Evolutionary conservation across 2,329 filamentous ascomycete genomes (phyloP), one percentile per base, ranked within the genome.

Genomic region (Microsporum ferrugineum): DNA sequence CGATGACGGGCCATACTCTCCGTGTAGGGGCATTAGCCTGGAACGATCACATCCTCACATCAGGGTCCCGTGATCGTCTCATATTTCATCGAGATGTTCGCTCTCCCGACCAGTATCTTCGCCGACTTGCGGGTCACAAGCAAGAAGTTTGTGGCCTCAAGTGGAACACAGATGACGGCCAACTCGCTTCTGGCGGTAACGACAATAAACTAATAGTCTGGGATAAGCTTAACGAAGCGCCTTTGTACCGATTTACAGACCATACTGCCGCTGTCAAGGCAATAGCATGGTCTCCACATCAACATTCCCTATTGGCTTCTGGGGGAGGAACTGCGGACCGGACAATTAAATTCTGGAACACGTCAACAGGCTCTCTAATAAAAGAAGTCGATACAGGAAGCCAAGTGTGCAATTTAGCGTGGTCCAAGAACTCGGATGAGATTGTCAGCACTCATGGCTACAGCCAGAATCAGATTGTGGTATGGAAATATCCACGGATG

Each of bases 401-500:
- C 69, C 94, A 99, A 74, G 94, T 99, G n/a, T 99, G 94, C 77
- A 99, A 99, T 71, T 80, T 99, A 49, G 89, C 91, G 2, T 99
- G 95, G 91, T 94, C 88, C 17, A 95, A 95, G 71, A 96, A 96
- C 73, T 96, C 90, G 5, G 96, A 96, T 72, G 94, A 99, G 74
- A 91, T 99, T 62, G 92, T 99, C 60, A 92, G 88, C 58, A 99
- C 94, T 0, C 94, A 99, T 71, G 94, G 94, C 5, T 99, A 96
- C 77, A 92, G 88, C 67, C 94, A 99, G 71, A 96, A 99, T 72
- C 94, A 97, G 74, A 96, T 99, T 68, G 92, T 97, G 41, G 90
- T 99, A 60, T 99, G 94, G 94, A 99, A 99, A 71, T 99, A 99
- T 71, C 94, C 94, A 1, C 91, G 88, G 66, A 97, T 99, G 94